phyloP scores from a whole-genome alignment of 805 yeast species.

The Candida odintsovae region DNA sequence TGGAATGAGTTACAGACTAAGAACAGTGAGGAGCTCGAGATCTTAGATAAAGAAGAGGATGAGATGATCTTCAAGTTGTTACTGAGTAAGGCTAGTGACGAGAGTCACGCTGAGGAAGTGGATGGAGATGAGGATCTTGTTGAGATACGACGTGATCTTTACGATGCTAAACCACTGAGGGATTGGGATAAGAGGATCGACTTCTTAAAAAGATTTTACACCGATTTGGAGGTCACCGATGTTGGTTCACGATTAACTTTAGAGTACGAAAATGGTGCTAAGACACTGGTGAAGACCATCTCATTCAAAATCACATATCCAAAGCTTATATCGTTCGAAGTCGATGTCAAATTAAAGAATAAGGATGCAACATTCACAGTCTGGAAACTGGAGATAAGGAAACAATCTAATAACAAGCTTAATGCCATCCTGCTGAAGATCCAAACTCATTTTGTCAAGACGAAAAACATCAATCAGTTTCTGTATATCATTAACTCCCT shows the following conservation, averaged over 20 bases:
- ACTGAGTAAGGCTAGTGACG: neutral
- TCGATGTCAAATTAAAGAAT: slow-evolving; percentile 13
- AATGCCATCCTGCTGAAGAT: slow-evolving; percentile 14
- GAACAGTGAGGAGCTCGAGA: slow-evolving; percentile 7
- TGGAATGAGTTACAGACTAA: slow-evolving; percentile 16
- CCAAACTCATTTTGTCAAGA: slow-evolving; percentile 1
- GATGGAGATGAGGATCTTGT: slow-evolving; percentile 5
- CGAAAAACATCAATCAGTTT: slow-evolving; percentile 19
- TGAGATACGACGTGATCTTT: slow-evolving; percentile 4
- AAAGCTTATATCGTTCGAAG: slow-evolving; percentile 8
- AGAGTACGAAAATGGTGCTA: slow-evolving; percentile 8
- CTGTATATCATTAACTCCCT: slow-evolving; percentile 14
- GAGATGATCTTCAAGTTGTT: slow-evolving; percentile 7
- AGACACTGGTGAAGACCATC: slow-evolving; percentile 15
- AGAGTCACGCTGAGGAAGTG: slow-evolving; percentile 2
- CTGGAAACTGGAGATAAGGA: slow-evolving; percentile 7
- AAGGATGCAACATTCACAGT: slow-evolving; percentile 9
- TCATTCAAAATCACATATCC: slow-evolving; percentile 12
- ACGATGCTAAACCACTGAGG: slow-evolving; percentile 16
- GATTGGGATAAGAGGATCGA: slow-evolving; percentile 20
- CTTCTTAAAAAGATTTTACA: slow-evolving; percentile 20
- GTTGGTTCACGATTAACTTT: slow-evolving; percentile 14
- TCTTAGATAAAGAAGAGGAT: slow-evolving; percentile 9
- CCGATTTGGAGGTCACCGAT: slow-evolving; percentile 10
- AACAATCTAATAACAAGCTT: slow-evolving; percentile 18